These are phyloP conservation scores for Trichoderma harzianum DNA, from an alignment of 2,329 filamentous ascomycete genomes.

Conservation along the genomic window DNA sequence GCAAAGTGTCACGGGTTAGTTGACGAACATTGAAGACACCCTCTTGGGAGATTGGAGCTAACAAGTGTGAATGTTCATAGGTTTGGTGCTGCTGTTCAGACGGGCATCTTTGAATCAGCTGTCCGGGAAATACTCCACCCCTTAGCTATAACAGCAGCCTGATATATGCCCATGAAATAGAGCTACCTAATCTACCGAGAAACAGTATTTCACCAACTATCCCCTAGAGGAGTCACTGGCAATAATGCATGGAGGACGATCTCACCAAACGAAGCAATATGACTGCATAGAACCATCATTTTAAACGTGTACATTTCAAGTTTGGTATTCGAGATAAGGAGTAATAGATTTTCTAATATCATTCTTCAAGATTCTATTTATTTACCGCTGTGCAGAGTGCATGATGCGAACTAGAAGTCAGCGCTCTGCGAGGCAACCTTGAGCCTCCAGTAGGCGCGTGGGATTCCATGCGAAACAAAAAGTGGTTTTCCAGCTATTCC, in stretches of 20 bases:
- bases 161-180: neutral
- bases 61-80: neutral
- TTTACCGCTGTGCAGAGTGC: neutral
- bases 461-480: neutral
- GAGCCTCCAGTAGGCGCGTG: neutral
- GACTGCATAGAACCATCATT: neutral
- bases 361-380: neutral
- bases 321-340: neutral
- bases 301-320: neutral
- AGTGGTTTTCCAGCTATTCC: neutral
- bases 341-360: neutral
- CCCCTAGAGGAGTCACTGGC: neutral
- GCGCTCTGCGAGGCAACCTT: neutral
- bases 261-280: neutral
- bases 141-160: neutral
- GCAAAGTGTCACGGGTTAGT: conserved; percentile 37
- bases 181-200: neutral
- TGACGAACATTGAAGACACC: neutral
- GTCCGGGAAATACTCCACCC: neutral
- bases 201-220: neutral
- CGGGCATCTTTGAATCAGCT: neutral
- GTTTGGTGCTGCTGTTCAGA: conserved; percentile 9
- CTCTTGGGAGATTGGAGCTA: neutral
- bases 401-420: neutral
- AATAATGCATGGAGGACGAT: neutral